Evolutionary conservation across 169 alveolate genomes (phyloP), one percentile per base, ranked within the genome.

Genomic region (Plasmodium gaboni): DNA sequence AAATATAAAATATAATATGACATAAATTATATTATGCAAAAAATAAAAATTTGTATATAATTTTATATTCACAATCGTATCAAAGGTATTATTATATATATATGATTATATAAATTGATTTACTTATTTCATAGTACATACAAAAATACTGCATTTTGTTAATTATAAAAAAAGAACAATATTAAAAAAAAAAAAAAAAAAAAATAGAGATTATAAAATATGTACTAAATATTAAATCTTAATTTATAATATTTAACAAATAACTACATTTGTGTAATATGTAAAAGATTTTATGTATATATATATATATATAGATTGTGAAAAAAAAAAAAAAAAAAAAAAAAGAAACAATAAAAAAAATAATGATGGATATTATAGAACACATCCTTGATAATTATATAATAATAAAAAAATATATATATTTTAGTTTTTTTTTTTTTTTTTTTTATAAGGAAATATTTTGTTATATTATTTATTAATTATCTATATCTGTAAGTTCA

Each of bases 221-320:
- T 13, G 46, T 24, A 59, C 73, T 73, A 60, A 60, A 73, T 65
- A 73, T 59, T 73, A 73, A 60, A 59, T 73, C 88, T 50, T 71
- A 73, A 50, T 73, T 73, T 60, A 71, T 59, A 59, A 73, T 73
- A 60, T 44, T 57, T 73, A 73, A 51, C 88, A 73, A 73, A 73
- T 73, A 32, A 38, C 42, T 28, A 28, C 42, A 28, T 28, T 28
- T 28, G 42, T 28, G 42, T 28, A 28, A 28, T 28, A 6, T 28
- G 42, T 28, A 28, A 28, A 28, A 28, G 5, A 28, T 28, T 28
- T 28, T n/a, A n/a, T n/a, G n/a, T 19, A 19, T 19, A 19, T 19
- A 19, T 28, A 28, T 28, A 28, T 28, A 28, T 28, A 28, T 28
- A 28, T 1, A 28, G 42, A 28, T 28, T 28, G 42, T 3, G 42